Evolutionary conservation across 1,139 yeast genomes (phyloP).

Genomic region (Yarrowia galli): DNA sequence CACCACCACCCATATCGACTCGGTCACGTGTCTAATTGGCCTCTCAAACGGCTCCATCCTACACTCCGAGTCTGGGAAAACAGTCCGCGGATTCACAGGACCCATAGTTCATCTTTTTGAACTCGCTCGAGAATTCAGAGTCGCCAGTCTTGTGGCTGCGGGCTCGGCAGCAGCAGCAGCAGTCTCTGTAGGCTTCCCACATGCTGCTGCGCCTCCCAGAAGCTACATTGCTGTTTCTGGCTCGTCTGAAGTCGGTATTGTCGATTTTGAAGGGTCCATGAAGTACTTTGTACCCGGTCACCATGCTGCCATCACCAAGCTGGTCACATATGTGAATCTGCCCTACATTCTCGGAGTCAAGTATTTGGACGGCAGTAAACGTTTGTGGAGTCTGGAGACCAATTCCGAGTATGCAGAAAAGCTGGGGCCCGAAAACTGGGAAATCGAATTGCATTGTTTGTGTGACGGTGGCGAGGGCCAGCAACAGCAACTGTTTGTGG

Average conservation of each 20-base stretch:
- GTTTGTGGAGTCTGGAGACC: constrained; percentile 27
- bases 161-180: constrained; percentile 12
- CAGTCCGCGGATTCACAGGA: constrained; percentile 15
- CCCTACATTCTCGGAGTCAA: constrained; percentile 30
- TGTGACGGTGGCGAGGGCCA: background rate
- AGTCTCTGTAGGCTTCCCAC: constrained; percentile 3
- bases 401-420: constrained; percentile 12
- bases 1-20: constrained; percentile 6
- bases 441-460: constrained; percentile 36
- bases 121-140: constrained; percentile 16
- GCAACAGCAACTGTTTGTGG: constrained; percentile 28
- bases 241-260: constrained; percentile 17
- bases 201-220: constrained; percentile 17
- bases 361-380: constrained; percentile 13
- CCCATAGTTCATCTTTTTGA: background rate
- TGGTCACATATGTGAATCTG: constrained; percentile 26
- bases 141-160: constrained; percentile 11
- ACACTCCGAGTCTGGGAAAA: background rate
- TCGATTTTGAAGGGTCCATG: background rate
- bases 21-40: constrained; percentile 1
- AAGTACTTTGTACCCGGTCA: constrained; percentile 13
- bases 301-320: constrained; percentile 19
- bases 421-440: constrained; percentile 33
- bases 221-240: constrained; percentile 17
- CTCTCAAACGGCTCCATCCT: constrained; percentile 19